Percentiles rank a stretch among this genome's conserved stretches.
These are phyloP conservation scores for Aspergillus amoenus DNA, from an alignment of 2,329 filamentous ascomycete species.

Conservation along the genomic window DNA sequence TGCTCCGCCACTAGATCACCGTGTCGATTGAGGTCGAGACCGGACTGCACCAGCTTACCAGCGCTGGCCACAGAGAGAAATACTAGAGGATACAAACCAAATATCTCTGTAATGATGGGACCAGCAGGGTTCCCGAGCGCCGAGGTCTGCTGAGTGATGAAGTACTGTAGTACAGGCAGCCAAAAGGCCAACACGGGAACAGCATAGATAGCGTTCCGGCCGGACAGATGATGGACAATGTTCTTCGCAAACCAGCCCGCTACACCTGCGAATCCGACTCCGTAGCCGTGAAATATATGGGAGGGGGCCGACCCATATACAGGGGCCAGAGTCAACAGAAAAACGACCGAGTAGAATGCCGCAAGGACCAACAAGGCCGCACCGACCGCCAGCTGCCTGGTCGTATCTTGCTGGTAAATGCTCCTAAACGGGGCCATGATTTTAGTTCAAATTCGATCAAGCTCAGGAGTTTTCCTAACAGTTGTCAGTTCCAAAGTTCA, in stretches of 20 bases:
- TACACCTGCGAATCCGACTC: constrained; percentile 66
- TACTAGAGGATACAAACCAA: constrained; percentile 71
- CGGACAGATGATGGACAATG: constrained; percentile 49
- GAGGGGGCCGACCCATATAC: constrained; percentile 85
- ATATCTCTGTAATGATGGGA: constrained; percentile 69
- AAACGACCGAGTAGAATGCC: constrained; percentile 43
- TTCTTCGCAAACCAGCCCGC: constrained; percentile 70
- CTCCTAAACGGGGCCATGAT: constrained; percentile 28
- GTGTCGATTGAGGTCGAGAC: constrained; percentile 56
- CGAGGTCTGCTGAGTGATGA: constrained; percentile 67
- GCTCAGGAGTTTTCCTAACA: constrained; percentile 2
- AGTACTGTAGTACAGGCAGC: constrained; percentile 70
- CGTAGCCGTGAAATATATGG: constrained; percentile 67
- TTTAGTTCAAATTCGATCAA: constrained; percentile 12
- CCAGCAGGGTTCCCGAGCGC: constrained; percentile 68
- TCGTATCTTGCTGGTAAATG: constrained; percentile 26
- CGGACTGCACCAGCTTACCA: constrained; percentile 62
- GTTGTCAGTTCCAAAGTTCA: background rate
- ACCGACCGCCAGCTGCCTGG: constrained; percentile 26
- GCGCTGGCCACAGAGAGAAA: constrained; percentile 64
- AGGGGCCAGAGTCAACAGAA: constrained; percentile 73
- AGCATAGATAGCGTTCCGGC: constrained; percentile 49
- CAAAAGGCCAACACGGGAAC: constrained; percentile 74
- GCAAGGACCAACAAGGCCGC: constrained; percentile 38
- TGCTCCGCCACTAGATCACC: constrained; percentile 62